These are phyloP conservation scores for Trametes villosa DNA, from an alignment of 768 basidiomycete genomes.

Conservation along the genomic window DNA sequence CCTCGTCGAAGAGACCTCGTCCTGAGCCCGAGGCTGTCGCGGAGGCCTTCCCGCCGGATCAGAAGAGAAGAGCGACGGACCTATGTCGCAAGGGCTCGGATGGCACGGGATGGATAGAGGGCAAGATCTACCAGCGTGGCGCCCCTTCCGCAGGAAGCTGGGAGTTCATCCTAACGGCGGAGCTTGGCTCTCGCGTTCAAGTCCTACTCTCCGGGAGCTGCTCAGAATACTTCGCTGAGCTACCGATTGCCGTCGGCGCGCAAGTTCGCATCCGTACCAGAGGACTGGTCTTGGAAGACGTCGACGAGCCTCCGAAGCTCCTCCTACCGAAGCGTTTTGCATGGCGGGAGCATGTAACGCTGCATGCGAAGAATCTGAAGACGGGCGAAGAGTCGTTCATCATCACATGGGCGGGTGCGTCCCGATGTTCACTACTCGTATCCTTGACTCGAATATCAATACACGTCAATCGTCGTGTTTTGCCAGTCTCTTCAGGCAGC, in stretches of 20 bases:
- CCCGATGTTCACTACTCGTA: neutral
- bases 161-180: slow-evolving; percentile 29
- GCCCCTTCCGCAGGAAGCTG: neutral
- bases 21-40: slow-evolving; percentile 1
- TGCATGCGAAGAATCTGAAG: slow-evolving; percentile 2
- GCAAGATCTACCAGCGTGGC: slow-evolving; percentile 34
- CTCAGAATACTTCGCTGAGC: slow-evolving; percentile 36
- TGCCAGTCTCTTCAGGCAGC: neutral
- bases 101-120: slow-evolving; percentile 45
- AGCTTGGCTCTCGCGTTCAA: slow-evolving; percentile 38
- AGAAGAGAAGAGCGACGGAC: slow-evolving; percentile 28
- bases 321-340: slow-evolving; percentile 21
- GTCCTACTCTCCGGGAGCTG: slow-evolving; percentile 41
- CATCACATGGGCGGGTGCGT: slow-evolving; percentile 5
- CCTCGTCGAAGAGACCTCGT: slow-evolving; percentile 1
- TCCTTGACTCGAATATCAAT: no score
- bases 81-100: slow-evolving; percentile 37
- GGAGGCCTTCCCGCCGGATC: slow-evolving; percentile 5
- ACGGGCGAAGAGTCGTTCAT: slow-evolving; percentile 4
- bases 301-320: slow-evolving; percentile 18
- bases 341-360: slow-evolving; percentile 1
- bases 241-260: slow-evolving; percentile 48
- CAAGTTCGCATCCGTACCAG: slow-evolving; percentile 52
- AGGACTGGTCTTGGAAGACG: slow-evolving; percentile 42
- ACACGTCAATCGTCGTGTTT: no score